Evolutionary conservation across 345 rosid genomes (phyloP), one percentile per base, ranked within the genome.

Genomic region (Populus davidiana): DNA sequence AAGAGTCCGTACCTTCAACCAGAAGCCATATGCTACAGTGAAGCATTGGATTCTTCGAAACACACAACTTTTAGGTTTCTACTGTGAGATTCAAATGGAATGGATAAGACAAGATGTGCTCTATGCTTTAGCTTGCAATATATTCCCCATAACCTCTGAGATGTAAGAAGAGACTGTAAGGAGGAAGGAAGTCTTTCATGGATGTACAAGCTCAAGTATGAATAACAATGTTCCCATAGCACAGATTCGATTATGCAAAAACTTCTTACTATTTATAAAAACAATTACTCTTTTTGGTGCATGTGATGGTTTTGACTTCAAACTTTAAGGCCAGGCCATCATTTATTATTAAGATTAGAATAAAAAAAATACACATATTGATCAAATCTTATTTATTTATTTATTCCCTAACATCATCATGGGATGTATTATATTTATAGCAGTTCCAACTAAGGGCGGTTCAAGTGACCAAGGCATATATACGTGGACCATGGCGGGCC

Each of bases 81-180:
- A 67, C 70, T 71, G 79, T 68, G 71, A 67, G 88, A 84, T 82
- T 76, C 82, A 71, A 65, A 61, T 72, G 75, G 70, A 6, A 33
- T 75, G 86, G 86, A 86, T 77, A 73, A 84, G 87, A 83, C 82
- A 79, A 81, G 75, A 54, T 84, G 83, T 81, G 86, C 82, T 69
- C 66, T 78, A 66, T 83, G 84, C 85, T 77, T 38, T 76, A 71
- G 81, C 63, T 67, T 77, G 78, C 71, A 56, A 79, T 84, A 82
- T 82, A 85, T 83, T 77, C 85, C 75, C 62, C 63, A 1, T 8
- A 29, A 29, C 61, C 61, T 54, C 23, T 20, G 0, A 54, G n/a
- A 21, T 54, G 2, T 41, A 8, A 0, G 13, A 41, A 41, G 44
- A 41, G 44, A 41, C 2, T 41, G 44, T 41, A 41, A 41, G 44